Base-by-base conservation (phyloP, 2,329 filamentous ascomycete genomes). In the Fusarium buharicum region DNA sequence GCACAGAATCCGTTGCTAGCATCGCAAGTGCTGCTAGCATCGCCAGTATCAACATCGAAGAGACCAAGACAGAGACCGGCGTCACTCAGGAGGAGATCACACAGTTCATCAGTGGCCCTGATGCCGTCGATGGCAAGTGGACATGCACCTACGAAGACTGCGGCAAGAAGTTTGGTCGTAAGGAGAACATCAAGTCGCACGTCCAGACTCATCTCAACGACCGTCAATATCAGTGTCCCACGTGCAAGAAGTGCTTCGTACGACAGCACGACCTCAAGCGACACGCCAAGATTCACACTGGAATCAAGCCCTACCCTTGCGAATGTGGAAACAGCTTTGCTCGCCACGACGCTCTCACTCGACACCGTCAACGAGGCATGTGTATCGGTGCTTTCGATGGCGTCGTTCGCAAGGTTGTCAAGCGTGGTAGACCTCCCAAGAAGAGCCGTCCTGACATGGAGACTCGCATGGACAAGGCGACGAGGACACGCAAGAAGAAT, bases 121-220 rank as follows among this genome's bases (percentile, higher is more conserved):
- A 92, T 68, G 80, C 86, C 3, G 74, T 76, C n/a, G 90, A 93
- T 67, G 88, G 89, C 68, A 93, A 92, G 76, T 95, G 90, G 89
- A 81, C 88, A 7, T 95, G 91, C 73, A 77, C 86, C n/a, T 93
- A 80, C 54, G 83, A 92, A 9, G 88, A 88, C 24, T 99, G 95
- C 76, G 86, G 88, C 68, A 96, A 97, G 76, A 86, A 88, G 49
- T 98, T 99, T 73, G 94, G 93, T n/a, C 87, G 95, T 68, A 96
- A 97, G 76, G 95, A 99, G 76, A 98, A 99, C 78, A 97, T 98
- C 81, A 96, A 97, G 75, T 96, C 93, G 1, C 95, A 99, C 75
- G 92, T 99, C 13, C 95, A 99, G 78, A 99, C 95, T 4, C 95
- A 99, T 77, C 88, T 99, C 64, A 95, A 96, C 70, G 95, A 99